Percentiles rank a stretch among this genome's conserved stretches.
Evolutionary conservation across 257 asterid genomes (phyloP).

Genomic region (Voacanga thouarsii): DNA sequence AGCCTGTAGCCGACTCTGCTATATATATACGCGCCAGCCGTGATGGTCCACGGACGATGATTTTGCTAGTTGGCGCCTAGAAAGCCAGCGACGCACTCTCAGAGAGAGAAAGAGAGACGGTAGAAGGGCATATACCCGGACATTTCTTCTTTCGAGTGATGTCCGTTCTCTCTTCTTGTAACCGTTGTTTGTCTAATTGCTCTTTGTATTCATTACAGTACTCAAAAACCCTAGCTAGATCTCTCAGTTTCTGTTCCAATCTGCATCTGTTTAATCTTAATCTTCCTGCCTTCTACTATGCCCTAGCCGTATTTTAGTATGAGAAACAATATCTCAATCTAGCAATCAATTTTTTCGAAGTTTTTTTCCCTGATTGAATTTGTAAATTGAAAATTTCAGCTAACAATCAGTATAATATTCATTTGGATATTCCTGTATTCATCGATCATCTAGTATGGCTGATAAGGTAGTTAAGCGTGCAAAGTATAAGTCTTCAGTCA

Average conservation of each 20-base stretch:
- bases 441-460: constrained; percentile 39
- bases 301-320: neutral
- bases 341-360: neutral
- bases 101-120: too few species aligned
- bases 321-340: neutral
- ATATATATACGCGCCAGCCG: neutral
- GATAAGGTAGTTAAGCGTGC: constrained; percentile 74
- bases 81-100: neutral
- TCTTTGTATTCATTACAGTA: neutral
- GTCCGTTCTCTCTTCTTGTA: neutral
- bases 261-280: neutral
- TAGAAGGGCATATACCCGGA: neutral
- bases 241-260: neutral
- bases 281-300: neutral
- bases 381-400: neutral
- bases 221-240: neutral
- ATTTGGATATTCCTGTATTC: neutral
- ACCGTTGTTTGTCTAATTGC: neutral
- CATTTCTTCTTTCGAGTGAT: neutral
- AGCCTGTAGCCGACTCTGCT: neutral
- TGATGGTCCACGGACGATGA: neutral
- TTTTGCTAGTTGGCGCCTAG: neutral
- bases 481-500: constrained; percentile 61
- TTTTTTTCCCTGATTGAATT: neutral
- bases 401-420: neutral